Conservation (phyloP, 768 basidiomycete genomes). For the Trametes elegans region DNA sequence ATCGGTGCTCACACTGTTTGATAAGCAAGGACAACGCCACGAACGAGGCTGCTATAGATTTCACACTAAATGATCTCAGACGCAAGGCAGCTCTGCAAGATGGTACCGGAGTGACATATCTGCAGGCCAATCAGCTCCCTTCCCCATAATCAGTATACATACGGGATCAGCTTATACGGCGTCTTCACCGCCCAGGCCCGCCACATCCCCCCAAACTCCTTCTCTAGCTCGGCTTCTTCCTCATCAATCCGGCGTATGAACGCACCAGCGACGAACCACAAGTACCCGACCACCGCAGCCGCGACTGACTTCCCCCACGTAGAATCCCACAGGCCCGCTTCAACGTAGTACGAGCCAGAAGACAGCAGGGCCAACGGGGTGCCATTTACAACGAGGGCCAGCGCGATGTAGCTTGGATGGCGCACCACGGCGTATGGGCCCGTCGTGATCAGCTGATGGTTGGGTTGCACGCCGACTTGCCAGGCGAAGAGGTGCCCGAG, state of each 20-base stretch:
- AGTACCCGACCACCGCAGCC: not conserved
- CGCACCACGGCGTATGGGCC: slow-evolving; percentile 22
- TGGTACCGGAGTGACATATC: too few species aligned
- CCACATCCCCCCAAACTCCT: slow-evolving; percentile 21
- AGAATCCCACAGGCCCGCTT: slow-evolving; percentile 5
- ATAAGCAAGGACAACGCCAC: too few species aligned
- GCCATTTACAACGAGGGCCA: not conserved
- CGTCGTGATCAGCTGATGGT: slow-evolving; percentile 19
- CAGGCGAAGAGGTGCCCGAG: slow-evolving; percentile 19
- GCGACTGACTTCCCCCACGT: not conserved
- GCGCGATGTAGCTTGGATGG: slow-evolving; percentile 20
- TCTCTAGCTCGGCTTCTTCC: slow-evolving; percentile 17
- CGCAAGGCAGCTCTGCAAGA: too few species aligned
- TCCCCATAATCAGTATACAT: slow-evolving; percentile 5
- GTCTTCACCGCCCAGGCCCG: slow-evolving; percentile 8
- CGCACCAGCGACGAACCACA: not conserved
- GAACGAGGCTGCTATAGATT: too few species aligned
- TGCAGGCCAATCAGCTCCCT: too few species aligned
- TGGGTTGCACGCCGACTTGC: slow-evolving; percentile 5
- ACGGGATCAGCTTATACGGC: slow-evolving; percentile 15
- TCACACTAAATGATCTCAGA: too few species aligned
- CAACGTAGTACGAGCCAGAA: not conserved
- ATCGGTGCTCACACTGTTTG: too few species aligned
- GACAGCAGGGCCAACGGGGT: not conserved
- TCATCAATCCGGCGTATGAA: slow-evolving; percentile 1